phyloP scores from a whole-genome alignment of 305 asterid species.

The Fraxinus paxiana region DNA sequence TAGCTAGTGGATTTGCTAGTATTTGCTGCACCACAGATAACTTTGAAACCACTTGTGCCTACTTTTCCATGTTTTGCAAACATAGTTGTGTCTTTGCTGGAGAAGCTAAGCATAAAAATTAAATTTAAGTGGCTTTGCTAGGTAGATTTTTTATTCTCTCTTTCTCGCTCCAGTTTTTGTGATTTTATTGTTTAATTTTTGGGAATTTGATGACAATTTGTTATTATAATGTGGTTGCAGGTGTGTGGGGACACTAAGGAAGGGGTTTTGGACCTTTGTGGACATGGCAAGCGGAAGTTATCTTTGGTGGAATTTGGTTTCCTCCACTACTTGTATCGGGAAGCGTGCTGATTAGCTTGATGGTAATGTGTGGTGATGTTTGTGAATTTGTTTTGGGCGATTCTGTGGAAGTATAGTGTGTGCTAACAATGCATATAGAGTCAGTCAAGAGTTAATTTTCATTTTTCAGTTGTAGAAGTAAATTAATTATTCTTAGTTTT shows the following conservation, averaged over 20 bases:
- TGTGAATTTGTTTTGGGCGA: not conserved
- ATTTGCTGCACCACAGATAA: conserved; percentile 56
- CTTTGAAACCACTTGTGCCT: conserved; percentile 74
- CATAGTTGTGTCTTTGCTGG: conserved; percentile 61
- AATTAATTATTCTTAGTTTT: not conserved
- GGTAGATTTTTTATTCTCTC: not conserved
- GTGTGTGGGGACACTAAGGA: conserved; percentile 26
- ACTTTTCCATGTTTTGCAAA: conserved; percentile 70
- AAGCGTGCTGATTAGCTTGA: not conserved
- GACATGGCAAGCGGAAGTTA: conserved; percentile 57
- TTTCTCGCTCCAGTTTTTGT: not conserved
- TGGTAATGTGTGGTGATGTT: not conserved
- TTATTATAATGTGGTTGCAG: conserved; percentile 12
- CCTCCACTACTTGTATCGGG: conserved; percentile 4
- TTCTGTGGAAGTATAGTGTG: not conserved
- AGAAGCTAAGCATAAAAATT: conserved; percentile 43
- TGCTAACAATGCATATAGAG: not conserved
- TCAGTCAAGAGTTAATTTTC: not conserved
- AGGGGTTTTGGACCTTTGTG: conserved; percentile 45
- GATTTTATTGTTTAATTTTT: not conserved
- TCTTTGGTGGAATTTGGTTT: conserved; percentile 47
- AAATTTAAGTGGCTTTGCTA: too few relatives aligned
- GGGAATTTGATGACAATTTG: not conserved
- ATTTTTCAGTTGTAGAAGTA: not conserved
- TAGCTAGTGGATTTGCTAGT: conserved; percentile 81